Base-by-base conservation (phyloP, 192 early-diverging fungal genomes). In the Funneliformis geosporum region DNA sequence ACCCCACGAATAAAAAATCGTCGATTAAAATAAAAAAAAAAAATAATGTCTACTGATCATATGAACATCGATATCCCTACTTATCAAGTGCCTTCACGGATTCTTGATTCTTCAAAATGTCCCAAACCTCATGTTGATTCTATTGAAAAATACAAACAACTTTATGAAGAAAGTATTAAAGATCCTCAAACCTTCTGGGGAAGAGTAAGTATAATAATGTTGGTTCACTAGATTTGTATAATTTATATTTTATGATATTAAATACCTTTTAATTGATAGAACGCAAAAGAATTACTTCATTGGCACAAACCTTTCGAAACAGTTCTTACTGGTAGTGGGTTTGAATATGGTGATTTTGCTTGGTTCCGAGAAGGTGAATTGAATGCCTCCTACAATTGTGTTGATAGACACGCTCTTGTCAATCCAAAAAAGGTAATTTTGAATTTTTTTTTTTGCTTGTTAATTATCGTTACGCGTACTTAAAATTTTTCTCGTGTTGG, bases 371-470 rank as follows among this genome's bases (percentile, higher is more conserved):
- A 94, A 79, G 97, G 97, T 60, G 85, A 93, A 80, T 87, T 99
- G 80, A 99, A 99, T 82, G 94, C 92, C n/a, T 89, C 93, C 39
- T 94, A 94, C 89, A 99, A 99, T 90, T 97, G 96, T 86, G 92
- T 99, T 43, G 97, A 99, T 84, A 92, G 97, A 61, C 95, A 96
- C 85, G 97, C 96, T 43, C 66, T 89, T 27, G 78, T 85, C 61
- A 87, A 93, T 76, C 96, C 96, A 18, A 86, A 91, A 81, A 89
- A 89, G 83, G 91, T 94, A 83, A 78, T 78, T 66, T 85, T 85
- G 61, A 86, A 21, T 16, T 14, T 12, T 79, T 33, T 6, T 67
- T 28, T 60, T 21, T 70, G 18, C 4, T 42, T 14, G 7, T 40
- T 43, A 40, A 66, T 33, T 16, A 12, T 46, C 42, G 21, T 40